These are phyloP conservation scores for Cordyceps farinosa DNA, from an alignment of 2,329 filamentous ascomycete species.

Conservation along the genomic window DNA sequence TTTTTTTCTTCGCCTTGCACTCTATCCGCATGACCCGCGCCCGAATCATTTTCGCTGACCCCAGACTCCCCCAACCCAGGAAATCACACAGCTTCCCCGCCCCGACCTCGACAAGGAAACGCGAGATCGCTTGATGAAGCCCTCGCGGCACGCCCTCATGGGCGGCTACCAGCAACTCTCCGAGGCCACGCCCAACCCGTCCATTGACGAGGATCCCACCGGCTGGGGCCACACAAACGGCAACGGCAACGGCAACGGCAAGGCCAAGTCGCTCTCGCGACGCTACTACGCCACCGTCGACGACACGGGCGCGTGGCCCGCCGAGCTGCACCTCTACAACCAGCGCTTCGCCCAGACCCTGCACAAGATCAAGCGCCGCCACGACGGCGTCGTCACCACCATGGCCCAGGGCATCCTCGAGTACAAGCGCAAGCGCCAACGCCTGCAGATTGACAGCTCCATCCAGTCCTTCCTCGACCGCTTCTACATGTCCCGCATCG, in stretches of 20 bases:
- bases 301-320: constrained; percentile 84
- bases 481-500: constrained; percentile 99
- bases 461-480: constrained; percentile 97
- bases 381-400: constrained; percentile 96
- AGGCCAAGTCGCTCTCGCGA: constrained; percentile 46
- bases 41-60: constrained; percentile 15
- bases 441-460: constrained; percentile 96
- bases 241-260: constrained; percentile 45
- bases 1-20: neutral
- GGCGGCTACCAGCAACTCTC: constrained; percentile 62
- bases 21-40: neutral
- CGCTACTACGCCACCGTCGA: constrained; percentile 90
- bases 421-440: constrained; percentile 93
- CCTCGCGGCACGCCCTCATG: constrained; percentile 54
- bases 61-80: constrained; percentile 47
- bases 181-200: constrained; percentile 85
- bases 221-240: constrained; percentile 46
- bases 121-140: constrained; percentile 72
- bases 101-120: constrained; percentile 74
- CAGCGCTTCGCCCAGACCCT: constrained; percentile 82
- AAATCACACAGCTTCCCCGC: constrained; percentile 83
- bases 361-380: constrained; percentile 90
- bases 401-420: constrained; percentile 97
- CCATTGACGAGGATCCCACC: constrained; percentile 76
- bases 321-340: constrained; percentile 92